These are phyloP conservation scores for Pelargonium citronellum DNA, from an alignment of 441 rosid species.

Conservation along the genomic window DNA sequence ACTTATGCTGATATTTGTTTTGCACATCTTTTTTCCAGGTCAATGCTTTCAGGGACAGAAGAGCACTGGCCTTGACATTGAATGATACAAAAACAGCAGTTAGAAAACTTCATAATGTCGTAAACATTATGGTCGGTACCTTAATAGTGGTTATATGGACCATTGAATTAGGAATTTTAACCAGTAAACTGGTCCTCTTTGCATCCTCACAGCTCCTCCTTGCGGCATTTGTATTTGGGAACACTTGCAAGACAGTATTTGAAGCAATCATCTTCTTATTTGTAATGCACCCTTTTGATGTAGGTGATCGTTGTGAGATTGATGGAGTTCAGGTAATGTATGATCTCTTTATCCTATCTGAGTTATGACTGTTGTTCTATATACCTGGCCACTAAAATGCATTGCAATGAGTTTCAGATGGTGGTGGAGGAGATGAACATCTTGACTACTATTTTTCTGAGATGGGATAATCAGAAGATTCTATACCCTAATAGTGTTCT, in stretches of 20 bases:
- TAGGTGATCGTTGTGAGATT: background rate
- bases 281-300: conserved; percentile 1
- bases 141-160: conserved; percentile 55
- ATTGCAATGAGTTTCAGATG: no score
- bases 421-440: conserved; percentile 55
- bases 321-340: background rate
- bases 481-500: conserved; percentile 54
- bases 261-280: conserved; percentile 2
- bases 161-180: conserved; percentile 54
- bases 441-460: conserved; percentile 62
- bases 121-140: conserved; percentile 37
- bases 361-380: no score
- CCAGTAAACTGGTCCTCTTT: conserved; percentile 23
- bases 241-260: background rate
- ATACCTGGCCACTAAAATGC: no score
- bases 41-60: conserved; percentile 72
- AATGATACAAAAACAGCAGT: conserved; percentile 89
- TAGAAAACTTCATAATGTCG: conserved; percentile 58
- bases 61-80: conserved; percentile 74
- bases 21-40: conserved; percentile 40
- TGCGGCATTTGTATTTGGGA: background rate
- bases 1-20: background rate
- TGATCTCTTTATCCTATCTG: no score
- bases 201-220: conserved; percentile 1
- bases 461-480: conserved; percentile 63